A percentile compares a stretch with the other conserved stretches of the same genome.
These are phyloP conservation scores for Cystobasidium sp. DNA, from an alignment of 1,284 basidiomycete species.

Conservation along the genomic window DNA sequence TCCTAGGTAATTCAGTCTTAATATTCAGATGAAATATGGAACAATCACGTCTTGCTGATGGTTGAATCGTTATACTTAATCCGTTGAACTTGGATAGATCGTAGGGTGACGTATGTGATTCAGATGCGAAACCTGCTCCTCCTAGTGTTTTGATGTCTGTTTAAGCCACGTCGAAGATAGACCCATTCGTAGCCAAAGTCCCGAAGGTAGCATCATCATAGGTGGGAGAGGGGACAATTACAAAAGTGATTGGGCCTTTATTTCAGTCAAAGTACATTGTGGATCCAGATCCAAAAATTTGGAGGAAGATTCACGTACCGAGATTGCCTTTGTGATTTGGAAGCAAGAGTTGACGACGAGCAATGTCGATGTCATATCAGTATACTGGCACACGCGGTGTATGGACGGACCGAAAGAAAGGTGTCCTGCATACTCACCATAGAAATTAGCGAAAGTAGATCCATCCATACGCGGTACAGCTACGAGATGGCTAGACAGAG, in stretches of 20 bases:
- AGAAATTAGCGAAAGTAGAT: slow-evolving; percentile 32
- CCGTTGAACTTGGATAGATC: slow-evolving; percentile 49
- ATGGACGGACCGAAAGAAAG: not conserved
- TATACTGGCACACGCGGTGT: too few species aligned
- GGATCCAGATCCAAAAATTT: too few species aligned
- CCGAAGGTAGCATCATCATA: too few species aligned
- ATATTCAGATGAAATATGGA: slow-evolving; percentile 58
- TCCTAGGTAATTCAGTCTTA: slow-evolving; percentile 56
- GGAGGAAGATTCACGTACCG: not conserved
- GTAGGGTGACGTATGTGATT: slow-evolving; percentile 54
- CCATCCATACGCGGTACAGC: slow-evolving; percentile 19
- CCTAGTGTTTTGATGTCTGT: slow-evolving; percentile 61
- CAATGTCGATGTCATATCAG: not conserved
- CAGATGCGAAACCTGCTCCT: slow-evolving; percentile 63
- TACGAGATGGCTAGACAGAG: slow-evolving; percentile 18
- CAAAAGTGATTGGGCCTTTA: too few species aligned
- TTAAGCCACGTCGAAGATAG: not conserved
- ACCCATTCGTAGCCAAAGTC: not conserved
- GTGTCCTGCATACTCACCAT: slow-evolving; percentile 12
- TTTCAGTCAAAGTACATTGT: too few species aligned
- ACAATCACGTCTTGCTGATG: slow-evolving; percentile 46
- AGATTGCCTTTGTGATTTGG: slow-evolving; percentile 11
- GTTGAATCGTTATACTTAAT: slow-evolving; percentile 48
- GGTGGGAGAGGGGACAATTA: too few species aligned
- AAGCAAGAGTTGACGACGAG: not conserved